These are phyloP conservation scores for Hirschfeldia incana DNA, from an alignment of 345 rosid species.

Conservation along the genomic window DNA sequence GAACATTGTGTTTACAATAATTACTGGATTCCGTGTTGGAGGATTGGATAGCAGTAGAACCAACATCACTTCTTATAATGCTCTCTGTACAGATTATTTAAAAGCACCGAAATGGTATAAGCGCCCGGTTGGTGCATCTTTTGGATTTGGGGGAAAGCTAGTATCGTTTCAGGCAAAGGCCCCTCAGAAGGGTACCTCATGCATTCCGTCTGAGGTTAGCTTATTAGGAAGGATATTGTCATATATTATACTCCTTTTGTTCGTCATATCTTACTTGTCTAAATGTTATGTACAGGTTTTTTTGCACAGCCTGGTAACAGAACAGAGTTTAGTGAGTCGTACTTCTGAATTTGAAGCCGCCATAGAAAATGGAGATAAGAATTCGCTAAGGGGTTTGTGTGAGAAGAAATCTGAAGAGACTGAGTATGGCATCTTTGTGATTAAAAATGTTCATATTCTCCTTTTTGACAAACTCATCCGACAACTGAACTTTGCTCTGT, in stretches of 20 bases:
- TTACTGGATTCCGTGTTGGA: constrained; percentile 12
- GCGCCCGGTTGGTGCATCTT: constrained; percentile 91
- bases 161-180: constrained; percentile 66
- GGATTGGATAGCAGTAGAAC: constrained; percentile 17
- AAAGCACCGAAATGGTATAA: constrained; percentile 98
- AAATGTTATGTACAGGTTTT: constrained; percentile 53
- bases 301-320: constrained; percentile 80
- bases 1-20: constrained; percentile 1
- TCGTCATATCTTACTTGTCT: constrained; percentile 21
- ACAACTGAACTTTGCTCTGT: constrained; percentile 21
- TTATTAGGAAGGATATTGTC: constrained; percentile 8
- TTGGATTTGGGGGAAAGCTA: constrained; percentile 98
- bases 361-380: constrained; percentile 79
- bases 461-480: constrained; percentile 17
- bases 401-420: constrained; percentile 81
- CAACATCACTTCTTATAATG: constrained; percentile 4
- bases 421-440: constrained; percentile 56
- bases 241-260: background rate
- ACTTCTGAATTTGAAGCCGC: constrained; percentile 92
- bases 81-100: constrained; percentile 49
- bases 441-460: constrained; percentile 9
- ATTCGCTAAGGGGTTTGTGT: constrained; percentile 70
- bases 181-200: constrained; percentile 46
- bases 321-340: constrained; percentile 70
- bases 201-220: constrained; percentile 66